These are phyloP conservation scores for Aegle marmelos DNA, from an alignment of 345 rosid genomes.

Conservation along the genomic window DNA sequence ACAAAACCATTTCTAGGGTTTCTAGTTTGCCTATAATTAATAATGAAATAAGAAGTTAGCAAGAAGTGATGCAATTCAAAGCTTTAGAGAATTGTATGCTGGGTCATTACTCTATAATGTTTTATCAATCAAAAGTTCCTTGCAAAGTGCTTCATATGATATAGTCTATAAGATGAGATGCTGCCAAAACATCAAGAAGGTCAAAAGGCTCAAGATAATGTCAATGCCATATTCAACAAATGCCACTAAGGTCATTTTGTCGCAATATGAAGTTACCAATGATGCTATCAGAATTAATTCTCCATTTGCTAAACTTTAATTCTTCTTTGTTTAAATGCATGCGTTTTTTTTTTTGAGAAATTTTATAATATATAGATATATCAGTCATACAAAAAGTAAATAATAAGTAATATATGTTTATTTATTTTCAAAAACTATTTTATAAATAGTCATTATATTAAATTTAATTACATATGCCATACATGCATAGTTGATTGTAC, in stretches of 20 bases:
- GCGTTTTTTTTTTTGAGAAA: too few relatives aligned
- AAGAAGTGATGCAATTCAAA: not conserved
- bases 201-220: not conserved
- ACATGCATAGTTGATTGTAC: too few relatives aligned
- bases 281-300: too few relatives aligned
- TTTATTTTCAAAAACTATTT: too few relatives aligned
- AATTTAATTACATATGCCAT: too few relatives aligned
- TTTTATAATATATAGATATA: too few relatives aligned
- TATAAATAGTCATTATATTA: too few relatives aligned
- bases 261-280: constrained; percentile 3
- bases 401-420: too few relatives aligned
- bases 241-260: not conserved
- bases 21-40: constrained; percentile 63
- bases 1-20: constrained; percentile 87
- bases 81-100: not conserved
- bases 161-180: not conserved
- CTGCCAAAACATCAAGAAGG: not conserved
- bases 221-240: not conserved
- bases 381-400: too few relatives aligned
- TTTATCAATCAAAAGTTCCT: not conserved
- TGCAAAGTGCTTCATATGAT: not conserved
- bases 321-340: too few relatives aligned
- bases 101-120: not conserved
- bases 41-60: not conserved
- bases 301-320: too few relatives aligned